phyloP scores from a whole-genome alignment of 2,329 filamentous ascomycete genomes.

The Trichoderma sp. region DNA sequence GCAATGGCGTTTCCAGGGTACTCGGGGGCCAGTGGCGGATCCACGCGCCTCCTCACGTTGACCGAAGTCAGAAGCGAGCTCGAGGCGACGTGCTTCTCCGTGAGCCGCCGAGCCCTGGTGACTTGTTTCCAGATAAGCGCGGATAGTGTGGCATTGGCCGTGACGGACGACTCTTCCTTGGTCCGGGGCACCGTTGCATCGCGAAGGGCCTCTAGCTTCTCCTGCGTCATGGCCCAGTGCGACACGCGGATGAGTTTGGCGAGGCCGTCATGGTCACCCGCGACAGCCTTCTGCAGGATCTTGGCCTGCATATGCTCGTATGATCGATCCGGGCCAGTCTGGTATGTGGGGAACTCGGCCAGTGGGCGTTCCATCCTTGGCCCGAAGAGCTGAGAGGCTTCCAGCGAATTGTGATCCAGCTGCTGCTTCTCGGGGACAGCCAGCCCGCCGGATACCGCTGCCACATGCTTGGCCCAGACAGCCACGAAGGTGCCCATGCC shows the following conservation, averaged over 20 bases:
- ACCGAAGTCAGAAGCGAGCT: slow-evolving; percentile 20
- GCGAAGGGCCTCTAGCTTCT: slow-evolving; percentile 12
- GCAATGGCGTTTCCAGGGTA: slow-evolving; percentile 20
- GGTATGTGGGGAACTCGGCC: slow-evolving; percentile 14
- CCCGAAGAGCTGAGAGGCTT: slow-evolving; percentile 8
- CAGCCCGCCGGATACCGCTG: slow-evolving; percentile 10
- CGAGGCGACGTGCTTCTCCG: slow-evolving; percentile 15
- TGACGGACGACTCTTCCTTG: slow-evolving; percentile 11
- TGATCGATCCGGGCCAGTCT: slow-evolving; percentile 7
- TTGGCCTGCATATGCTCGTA: slow-evolving; percentile 17
- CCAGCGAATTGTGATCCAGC: slow-evolving; percentile 3
- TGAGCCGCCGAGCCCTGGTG: slow-evolving; percentile 15
- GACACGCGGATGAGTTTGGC: slow-evolving; percentile 17
- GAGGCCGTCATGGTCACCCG: slow-evolving; percentile 12
- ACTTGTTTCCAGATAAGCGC: slow-evolving; percentile 21
- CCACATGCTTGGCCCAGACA: slow-evolving; percentile 18
- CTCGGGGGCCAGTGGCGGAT: slow-evolving; percentile 18
- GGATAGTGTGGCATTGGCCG: slow-evolving; percentile 16
- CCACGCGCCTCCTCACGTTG: slow-evolving; percentile 18
- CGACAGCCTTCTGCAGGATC: slow-evolving; percentile 16
- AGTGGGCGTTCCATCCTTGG: slow-evolving; percentile 16
- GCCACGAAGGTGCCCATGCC: slow-evolving; percentile 18
- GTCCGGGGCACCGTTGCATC: slow-evolving; percentile 9
- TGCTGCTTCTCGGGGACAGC: slow-evolving; percentile 1
- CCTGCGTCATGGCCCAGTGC: slow-evolving; percentile 15